Evolutionary conservation across 1,139 yeast genomes (phyloP), one percentile per base, ranked within the genome.

Genomic region (Williopsis jadinii): DNA sequence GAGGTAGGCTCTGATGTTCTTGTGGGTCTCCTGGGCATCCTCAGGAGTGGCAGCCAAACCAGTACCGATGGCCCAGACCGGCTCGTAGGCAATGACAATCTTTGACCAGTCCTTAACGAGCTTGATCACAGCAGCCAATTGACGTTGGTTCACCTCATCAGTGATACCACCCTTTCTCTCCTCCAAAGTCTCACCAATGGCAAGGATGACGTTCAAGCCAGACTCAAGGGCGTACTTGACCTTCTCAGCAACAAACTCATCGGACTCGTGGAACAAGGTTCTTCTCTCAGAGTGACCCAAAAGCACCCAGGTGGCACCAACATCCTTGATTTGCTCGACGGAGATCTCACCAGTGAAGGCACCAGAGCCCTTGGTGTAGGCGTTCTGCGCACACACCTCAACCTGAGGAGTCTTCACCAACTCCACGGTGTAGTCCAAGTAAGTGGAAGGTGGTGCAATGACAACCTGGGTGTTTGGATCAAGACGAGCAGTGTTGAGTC

Each of bases 31-130:
- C 75, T 88, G 95, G 56, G 97, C 97, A 64, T 92, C 97, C 53
- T 85, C 87, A 54, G 98, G 90, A 56, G 98, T 92, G 53, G 98
- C 98, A 62, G 97, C 97, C 63, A 92, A 80, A 62, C 99, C 99
- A 57, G 98, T 90, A 67, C 99, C 99, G 61, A 92, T 92, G 57
- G 99, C 99, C 98, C 98, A 92, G 57, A 92, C 96, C 59, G 99
- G 99, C 74, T 92, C 98, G 73, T 94, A 94, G 62, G 98, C 99
- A 67, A 94, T 73, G 53, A 92, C 98, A 57, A 92, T 75, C 68
- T 85, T 76, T 53, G 83, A 62, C 98, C 98, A 92, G 79, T 90
- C 97, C 58, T 75, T 67, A 51, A 90, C 82, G 55, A 82, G 73
- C 64, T 79, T 84, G 60, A 85, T 71, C 49, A 84, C 97, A 51